Evolutionary conservation across 768 basidiomycete genomes (phyloP), one percentile per base, ranked within the genome.

Genomic region (Agrocybe pediades): DNA sequence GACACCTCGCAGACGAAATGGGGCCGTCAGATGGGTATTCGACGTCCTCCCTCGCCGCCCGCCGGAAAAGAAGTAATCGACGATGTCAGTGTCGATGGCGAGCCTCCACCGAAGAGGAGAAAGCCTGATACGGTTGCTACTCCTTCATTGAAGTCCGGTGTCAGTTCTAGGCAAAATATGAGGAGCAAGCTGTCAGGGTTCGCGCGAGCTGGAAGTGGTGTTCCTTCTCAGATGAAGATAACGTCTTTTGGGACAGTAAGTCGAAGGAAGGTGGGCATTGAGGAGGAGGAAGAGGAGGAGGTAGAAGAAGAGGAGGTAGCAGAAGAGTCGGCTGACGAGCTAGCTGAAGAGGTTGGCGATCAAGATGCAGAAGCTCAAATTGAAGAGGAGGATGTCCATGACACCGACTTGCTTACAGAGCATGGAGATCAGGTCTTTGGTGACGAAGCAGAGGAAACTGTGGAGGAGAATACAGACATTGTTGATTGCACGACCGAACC

Each of bases 131-230:
- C 42, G 6, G 58, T 52, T 17, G 24, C 44, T 9, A 54, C 41
- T 11, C 46, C 51, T 9, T 39, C 57, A 15, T 41, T 36, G 25
- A 55, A 49, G 21, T 41, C 54, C 3, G 36, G 49, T 30, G 53
- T 46, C 36, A 45, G 48, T 15, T 62, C 56, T 9, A 60, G 46
- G n/a, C 64, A 69, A 54, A 72, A 64, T 26, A 67, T 89, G 47
- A 74, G 80, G 50, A 73, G 68, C 46, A 76, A 67, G 46, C 62
- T 91, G 52, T 75, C 70, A 41, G 76, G 69, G 9, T 90, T 85
- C 69, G 78, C 85, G 9, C 74, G 83, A 57, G 65, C 64, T 29
- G 83, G 82, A 33, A 77, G 74, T 55, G 75, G 71, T 41, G 21
- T 62, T 17, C 54, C 57, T 23, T 62, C 58, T 4, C 60, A 43